Evolutionary conservation across 345 rosid species (phyloP).

Genomic region (Excoecaria cochinchinensis): DNA sequence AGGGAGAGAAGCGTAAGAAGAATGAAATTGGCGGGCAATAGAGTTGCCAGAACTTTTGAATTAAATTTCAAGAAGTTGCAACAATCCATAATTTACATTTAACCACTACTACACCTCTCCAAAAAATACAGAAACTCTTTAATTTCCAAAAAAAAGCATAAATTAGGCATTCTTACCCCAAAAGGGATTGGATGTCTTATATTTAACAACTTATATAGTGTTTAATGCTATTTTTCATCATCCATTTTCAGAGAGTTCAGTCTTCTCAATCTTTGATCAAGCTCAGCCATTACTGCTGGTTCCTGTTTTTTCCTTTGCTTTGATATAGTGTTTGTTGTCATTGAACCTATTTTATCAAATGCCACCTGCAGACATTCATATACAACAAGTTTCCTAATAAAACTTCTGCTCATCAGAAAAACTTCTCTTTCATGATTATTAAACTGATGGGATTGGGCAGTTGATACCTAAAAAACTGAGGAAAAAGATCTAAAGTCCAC

Average conservation of each 20-base stretch:
- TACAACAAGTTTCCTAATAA: neutral
- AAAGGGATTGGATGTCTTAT: slow-evolving; percentile 16
- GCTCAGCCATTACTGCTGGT: slow-evolving; percentile 97
- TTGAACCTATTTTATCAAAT: slow-evolving; percentile 77
- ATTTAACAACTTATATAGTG: neutral
- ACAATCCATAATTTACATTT: slow-evolving; percentile 27
- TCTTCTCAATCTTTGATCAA: slow-evolving; percentile 83
- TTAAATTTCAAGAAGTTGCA: slow-evolving; percentile 1
- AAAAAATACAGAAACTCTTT: slow-evolving; percentile 16
- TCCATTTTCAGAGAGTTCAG: slow-evolving; percentile 64
- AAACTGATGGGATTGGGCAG: neutral
- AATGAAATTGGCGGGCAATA: neutral
- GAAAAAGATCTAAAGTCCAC: neutral
- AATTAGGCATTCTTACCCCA: slow-evolving; percentile 7
- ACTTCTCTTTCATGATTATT: no score
- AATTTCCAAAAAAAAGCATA: slow-evolving; percentile 6
- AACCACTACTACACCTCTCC: slow-evolving; percentile 19
- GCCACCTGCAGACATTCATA: slow-evolving; percentile 63
- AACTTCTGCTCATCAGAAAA: neutral
- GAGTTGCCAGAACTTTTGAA: slow-evolving; percentile 7
- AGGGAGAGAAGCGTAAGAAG: no score
- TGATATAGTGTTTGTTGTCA: slow-evolving; percentile 92
- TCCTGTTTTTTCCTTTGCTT: slow-evolving; percentile 98
- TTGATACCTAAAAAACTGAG: neutral
- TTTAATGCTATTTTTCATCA: slow-evolving; percentile 40